These are phyloP conservation scores for Symmetrospora coprosmae DNA, from an alignment of 768 basidiomycete genomes.

Conservation along the genomic window DNA sequence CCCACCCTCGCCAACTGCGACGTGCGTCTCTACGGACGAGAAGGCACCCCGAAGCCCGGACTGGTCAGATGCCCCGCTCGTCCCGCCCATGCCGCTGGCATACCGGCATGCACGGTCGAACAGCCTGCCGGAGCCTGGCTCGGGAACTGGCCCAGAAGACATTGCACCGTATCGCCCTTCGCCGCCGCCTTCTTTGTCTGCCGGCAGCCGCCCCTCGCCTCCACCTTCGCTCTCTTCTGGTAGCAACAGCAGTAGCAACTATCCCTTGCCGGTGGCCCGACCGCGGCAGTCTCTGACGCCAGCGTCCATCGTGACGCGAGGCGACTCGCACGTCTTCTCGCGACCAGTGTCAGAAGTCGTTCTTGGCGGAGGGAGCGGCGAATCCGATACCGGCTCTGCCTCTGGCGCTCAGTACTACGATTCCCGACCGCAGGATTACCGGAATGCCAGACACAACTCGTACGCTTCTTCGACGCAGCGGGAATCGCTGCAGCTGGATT, in stretches of 20 bases:
- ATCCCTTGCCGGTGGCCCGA: background rate
- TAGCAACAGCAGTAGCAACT: background rate
- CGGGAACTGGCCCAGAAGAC: background rate
- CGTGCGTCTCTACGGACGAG: background rate
- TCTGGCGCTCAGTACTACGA: background rate
- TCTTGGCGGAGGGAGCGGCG: background rate
- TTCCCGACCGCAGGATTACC: background rate
- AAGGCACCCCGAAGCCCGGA: background rate
- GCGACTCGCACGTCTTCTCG: background rate
- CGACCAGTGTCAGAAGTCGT: background rate
- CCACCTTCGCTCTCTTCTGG: background rate
- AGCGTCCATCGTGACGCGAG: background rate
- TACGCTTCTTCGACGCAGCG: background rate
- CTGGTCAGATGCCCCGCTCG: background rate
- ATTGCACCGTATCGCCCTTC: background rate
- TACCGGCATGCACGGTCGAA: background rate
- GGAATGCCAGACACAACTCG: slow-evolving; percentile 14
- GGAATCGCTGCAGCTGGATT: background rate
- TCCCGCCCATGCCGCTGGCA: background rate
- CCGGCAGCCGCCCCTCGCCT: background rate
- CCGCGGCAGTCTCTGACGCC: background rate
- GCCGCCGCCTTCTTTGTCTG: background rate
- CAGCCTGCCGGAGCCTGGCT: background rate
- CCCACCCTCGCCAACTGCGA: background rate
- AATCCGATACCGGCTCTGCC: too few relatives aligned